Percentiles rank a stretch among this genome's conserved stretches.
phyloP scores from a whole-genome alignment of 225 moss, liverwort and hornwort species.

The Bryoerythrophyllum caledonicum region DNA sequence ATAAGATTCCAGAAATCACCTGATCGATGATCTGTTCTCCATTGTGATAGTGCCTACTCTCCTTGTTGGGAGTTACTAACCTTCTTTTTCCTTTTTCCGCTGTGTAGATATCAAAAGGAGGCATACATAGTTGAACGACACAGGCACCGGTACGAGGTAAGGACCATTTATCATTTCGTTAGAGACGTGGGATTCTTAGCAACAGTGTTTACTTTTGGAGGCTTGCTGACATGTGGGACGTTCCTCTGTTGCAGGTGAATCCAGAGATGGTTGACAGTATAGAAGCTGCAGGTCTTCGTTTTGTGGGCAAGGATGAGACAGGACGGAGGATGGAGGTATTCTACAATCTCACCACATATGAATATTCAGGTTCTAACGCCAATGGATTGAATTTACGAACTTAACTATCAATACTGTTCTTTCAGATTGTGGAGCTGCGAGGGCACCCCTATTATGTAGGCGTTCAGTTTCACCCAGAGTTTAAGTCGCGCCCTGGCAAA shows the following conservation, averaged over 20 bases:
- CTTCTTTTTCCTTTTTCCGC: background rate
- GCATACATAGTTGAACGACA: slow-evolving; percentile 81
- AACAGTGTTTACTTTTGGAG: background rate
- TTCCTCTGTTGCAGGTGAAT: slow-evolving; percentile 64
- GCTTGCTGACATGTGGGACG: background rate
- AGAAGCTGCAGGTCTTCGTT: slow-evolving; percentile 77
- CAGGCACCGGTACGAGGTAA: slow-evolving; percentile 92
- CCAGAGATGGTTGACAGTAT: slow-evolving; percentile 87
- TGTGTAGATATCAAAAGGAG: slow-evolving; percentile 65
- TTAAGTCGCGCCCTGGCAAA: slow-evolving; percentile 90
- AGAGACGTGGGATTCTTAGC: background rate
- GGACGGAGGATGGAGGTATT: slow-evolving; percentile 93
- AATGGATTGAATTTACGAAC: background rate
- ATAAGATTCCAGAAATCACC: no score
- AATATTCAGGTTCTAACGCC: background rate
- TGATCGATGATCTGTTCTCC: background rate
- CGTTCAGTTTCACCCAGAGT: slow-evolving; percentile 95
- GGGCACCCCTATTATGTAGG: slow-evolving; percentile 89
- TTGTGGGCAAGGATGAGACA: slow-evolving; percentile 93
- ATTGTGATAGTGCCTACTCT: background rate
- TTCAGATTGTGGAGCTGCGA: slow-evolving; percentile 82
- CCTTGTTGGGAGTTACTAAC: background rate
- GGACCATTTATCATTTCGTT: background rate
- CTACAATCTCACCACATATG: background rate
- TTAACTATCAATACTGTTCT: background rate